Evolutionary conservation across 148 eudicot species (phyloP), one percentile per base, ranked within the genome.

Genomic region (Simmondsia chinensis): DNA sequence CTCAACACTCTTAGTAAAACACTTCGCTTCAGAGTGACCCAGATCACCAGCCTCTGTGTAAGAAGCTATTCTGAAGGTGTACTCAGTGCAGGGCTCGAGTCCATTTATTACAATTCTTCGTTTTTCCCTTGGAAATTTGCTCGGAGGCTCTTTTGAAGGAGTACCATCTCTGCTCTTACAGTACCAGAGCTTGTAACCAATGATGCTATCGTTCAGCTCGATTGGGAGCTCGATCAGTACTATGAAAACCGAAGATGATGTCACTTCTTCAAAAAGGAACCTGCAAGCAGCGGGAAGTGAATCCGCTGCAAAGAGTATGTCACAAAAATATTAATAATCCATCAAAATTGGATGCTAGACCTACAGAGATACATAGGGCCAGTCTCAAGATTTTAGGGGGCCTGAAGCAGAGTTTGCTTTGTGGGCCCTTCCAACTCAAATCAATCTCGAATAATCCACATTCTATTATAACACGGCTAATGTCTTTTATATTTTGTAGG

Each of bases 111-210:
- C 45, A 25, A 85, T 62, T 45, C 88, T 72, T 59, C 75, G 67
- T 36, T 66, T 71, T 34, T 69, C 64, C 67, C 75, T 76, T 16
- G 88, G 58, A 38, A 91, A 71, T 34, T 62, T 46, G 30, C 59
- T 65, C 8, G 56, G 48, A 13, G 95, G 95, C 60, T 79, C 78
- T 57, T 74, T 54, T 6, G 88, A n/a, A 57, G 68, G 75, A 12
- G 49, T 44, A 21, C 64, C 85, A 2, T 72, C 71, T 28, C 69
- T 64, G 38, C 72, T 63, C 63, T 62, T 77, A 32, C 79, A 79
- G 36, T 79, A 85, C 95, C 95, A 91, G 12, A 91, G 74, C 54
- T 91, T 91, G 70, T 79, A 91, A 29, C 97, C 95, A 61, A 69
- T 65, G 33, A 91, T 63, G 25, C 62, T 52, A 12, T 67, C 70